phyloP scores from a whole-genome alignment of 2,329 filamentous ascomycete species.

The Periconia sp. region DNA sequence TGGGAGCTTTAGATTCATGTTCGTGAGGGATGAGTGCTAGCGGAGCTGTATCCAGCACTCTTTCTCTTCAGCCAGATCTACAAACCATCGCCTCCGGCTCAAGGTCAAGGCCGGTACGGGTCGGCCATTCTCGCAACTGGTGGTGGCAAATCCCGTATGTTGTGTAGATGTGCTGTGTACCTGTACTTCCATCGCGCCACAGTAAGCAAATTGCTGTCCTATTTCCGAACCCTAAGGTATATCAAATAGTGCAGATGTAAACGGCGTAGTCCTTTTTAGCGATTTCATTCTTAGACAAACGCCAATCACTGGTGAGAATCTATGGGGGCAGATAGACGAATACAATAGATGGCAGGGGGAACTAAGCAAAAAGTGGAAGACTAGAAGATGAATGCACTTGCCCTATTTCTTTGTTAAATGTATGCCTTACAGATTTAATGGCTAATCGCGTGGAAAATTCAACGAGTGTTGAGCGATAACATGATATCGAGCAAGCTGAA shows the following conservation, averaged over 20 bases:
- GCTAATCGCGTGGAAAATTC: background rate
- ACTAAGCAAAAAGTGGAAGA: background rate
- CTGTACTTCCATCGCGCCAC: too few species aligned
- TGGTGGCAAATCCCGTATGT: too few species aligned
- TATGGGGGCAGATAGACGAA: background rate
- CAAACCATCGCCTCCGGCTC: too few species aligned
- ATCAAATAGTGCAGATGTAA: too few species aligned
- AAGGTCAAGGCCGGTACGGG: too few species aligned
- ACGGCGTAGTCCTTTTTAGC: slow-evolving; percentile 32
- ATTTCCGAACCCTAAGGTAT: too few species aligned
- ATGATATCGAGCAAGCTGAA: background rate
- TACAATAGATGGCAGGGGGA: background rate
- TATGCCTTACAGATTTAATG: background rate
- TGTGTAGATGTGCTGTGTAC: too few species aligned
- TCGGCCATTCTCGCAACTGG: too few species aligned
- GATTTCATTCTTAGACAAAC: slow-evolving; percentile 38
- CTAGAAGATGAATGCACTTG: background rate
- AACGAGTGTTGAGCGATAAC: background rate
- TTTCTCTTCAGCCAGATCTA: too few species aligned
- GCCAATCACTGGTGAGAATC: slow-evolving; percentile 5
- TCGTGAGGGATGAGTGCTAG: too few species aligned
- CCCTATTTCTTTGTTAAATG: background rate
- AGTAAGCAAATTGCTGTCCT: too few species aligned
- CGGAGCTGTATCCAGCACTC: too few species aligned
- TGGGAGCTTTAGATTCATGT: background rate